Percentiles rank a stretch among this genome's conserved stretches.
Evolutionary conservation across 1,284 basidiomycete species (phyloP).

Genomic region (Austropuccinia psidii): DNA sequence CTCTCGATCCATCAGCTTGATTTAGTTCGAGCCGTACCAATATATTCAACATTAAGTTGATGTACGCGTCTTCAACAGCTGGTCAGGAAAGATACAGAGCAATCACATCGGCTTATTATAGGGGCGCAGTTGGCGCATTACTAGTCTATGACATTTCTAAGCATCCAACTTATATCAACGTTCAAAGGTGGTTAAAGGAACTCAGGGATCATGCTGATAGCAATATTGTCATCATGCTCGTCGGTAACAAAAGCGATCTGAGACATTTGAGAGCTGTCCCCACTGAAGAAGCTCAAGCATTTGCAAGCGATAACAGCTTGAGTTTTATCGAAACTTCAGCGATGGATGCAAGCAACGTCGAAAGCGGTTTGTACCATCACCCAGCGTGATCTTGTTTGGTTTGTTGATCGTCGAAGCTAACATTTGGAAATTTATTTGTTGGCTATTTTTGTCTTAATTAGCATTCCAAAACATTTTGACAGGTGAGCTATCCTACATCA

Average conservation of each 20-base stretch:
- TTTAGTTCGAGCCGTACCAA: neutral
- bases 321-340: conserved; percentile 88
- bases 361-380: conserved; percentile 53
- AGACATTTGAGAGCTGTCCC: conserved; percentile 93
- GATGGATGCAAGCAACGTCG: conserved; percentile 97
- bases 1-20: neutral
- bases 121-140: conserved; percentile 72
- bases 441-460: conserved; percentile 36
- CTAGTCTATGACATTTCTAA: conserved; percentile 55
- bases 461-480: conserved; percentile 94
- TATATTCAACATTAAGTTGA: neutral
- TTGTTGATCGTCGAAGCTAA: no score
- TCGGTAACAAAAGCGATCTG: conserved; percentile 82
- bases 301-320: conserved; percentile 26
- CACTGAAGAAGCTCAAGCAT: conserved; percentile 57
- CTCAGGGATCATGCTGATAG: conserved; percentile 58
- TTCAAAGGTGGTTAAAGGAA: conserved; percentile 97
- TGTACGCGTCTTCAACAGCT: conserved; percentile 55
- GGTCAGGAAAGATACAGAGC: conserved; percentile 98
- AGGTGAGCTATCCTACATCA: conserved; percentile 54
- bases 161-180: conserved; percentile 90
- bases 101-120: conserved; percentile 98
- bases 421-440: no score
- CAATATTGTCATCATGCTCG: conserved; percentile 53
- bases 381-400: neutral